A percentile compares a stretch with the other conserved stretches of the same genome.
phyloP scores from a whole-genome alignment of 345 rosid species.

The Alliaria petiolata region DNA sequence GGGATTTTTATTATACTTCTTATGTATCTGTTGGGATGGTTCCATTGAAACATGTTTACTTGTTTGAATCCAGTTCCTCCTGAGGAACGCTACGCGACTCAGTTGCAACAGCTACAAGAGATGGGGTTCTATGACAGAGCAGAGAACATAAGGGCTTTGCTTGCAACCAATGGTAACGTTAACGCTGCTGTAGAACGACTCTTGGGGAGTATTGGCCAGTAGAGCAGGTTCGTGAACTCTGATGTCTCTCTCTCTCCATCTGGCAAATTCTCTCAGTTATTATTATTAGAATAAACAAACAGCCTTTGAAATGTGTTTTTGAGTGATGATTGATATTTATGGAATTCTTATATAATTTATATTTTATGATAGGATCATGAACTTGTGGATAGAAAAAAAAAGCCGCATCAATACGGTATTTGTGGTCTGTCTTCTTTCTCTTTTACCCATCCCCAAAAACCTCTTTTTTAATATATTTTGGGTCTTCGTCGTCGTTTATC shows the following conservation, averaged over 20 bases:
- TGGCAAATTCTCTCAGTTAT: conserved; percentile 8
- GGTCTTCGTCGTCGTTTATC: background rate
- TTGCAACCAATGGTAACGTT: conserved; percentile 81
- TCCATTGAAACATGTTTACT: background rate
- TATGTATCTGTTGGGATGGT: background rate
- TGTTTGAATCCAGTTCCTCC: conserved; percentile 55
- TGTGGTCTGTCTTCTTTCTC: background rate
- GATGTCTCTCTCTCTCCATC: conserved; percentile 13
- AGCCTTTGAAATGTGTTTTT: conserved; percentile 12
- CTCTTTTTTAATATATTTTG: conserved; percentile 1
- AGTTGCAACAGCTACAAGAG: conserved; percentile 79
- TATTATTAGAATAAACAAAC: conserved; percentile 21
- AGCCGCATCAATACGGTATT: conserved; percentile 20
- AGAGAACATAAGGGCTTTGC: conserved; percentile 80
- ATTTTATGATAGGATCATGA: conserved; percentile 20
- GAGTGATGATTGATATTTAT: conserved; percentile 3
- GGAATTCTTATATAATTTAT: too few relatives aligned
- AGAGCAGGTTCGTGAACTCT: conserved; percentile 30
- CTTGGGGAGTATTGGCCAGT: conserved; percentile 68
- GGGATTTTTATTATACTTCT: background rate
- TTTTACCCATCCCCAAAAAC: background rate
- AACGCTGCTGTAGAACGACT: conserved; percentile 92
- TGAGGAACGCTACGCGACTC: conserved; percentile 84
- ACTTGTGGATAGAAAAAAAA: conserved; percentile 32
- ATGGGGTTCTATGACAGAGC: conserved; percentile 86